A percentile compares a stretch with the other conserved stretches of the same genome.
phyloP scores from a whole-genome alignment of 176 grass and related monocot genomes.

The Zea mays region DNA sequence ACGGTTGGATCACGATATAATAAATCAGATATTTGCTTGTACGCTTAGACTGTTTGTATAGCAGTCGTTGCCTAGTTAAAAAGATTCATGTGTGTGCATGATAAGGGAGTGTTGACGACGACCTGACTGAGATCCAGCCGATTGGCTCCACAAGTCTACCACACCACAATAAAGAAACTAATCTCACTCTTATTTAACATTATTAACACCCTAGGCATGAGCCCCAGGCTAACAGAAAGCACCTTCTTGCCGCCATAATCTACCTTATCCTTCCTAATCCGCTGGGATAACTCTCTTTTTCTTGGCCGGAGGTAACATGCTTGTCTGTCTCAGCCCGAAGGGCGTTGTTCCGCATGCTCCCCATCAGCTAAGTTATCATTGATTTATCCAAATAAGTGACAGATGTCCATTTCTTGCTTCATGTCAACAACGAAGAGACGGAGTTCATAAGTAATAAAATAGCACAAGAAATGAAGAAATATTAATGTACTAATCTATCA shows the following conservation, averaged over 20 bases:
- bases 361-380: conserved; percentile 13
- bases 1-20: too few species aligned
- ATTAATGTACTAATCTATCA: background rate
- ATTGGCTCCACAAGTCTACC: conserved; percentile 11
- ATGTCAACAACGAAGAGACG: background rate
- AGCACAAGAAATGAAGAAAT: conserved; percentile 1
- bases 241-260: conserved; percentile 3
- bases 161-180: conserved; percentile 37
- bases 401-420: conserved; percentile 3
- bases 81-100: background rate
- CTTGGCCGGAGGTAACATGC: conserved; percentile 35
- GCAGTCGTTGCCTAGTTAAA: too few species aligned
- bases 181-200: conserved; percentile 25
- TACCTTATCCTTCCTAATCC: conserved; percentile 49
- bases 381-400: background rate
- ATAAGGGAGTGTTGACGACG: conserved; percentile 12
- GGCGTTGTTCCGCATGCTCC: conserved; percentile 28
- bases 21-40: too few species aligned
- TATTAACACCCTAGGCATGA: conserved; percentile 21
- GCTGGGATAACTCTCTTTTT: conserved; percentile 14
- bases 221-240: conserved; percentile 26
- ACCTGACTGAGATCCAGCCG: conserved; percentile 27
- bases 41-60: too few species aligned
- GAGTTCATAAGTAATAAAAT: background rate
- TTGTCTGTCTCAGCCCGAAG: conserved; percentile 13